These are phyloP conservation scores for Pseudocercospora ulei DNA, from an alignment of 2,329 filamentous ascomycete genomes.

Conservation along the genomic window DNA sequence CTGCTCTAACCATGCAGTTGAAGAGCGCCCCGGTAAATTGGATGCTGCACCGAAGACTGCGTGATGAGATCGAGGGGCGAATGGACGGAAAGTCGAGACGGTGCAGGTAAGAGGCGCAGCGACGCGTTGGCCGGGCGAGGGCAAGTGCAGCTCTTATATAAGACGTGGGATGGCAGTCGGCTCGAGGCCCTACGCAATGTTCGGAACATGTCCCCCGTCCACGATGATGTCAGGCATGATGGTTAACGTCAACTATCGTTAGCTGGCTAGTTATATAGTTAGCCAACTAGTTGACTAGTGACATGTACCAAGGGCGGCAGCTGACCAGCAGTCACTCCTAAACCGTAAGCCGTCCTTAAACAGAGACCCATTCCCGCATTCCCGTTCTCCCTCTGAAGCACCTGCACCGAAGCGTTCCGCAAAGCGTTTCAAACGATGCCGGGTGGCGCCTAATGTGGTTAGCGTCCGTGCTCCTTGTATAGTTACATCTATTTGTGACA, in stretches of 20 bases:
- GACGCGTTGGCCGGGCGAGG: conserved; percentile 1
- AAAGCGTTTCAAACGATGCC: too few species aligned
- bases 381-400: too few species aligned
- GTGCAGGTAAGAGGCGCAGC: conserved; percentile 1
- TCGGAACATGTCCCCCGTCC: too few species aligned
- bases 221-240: too few species aligned
- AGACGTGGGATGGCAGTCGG: conserved; percentile 5
- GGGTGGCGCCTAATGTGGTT: not conserved
- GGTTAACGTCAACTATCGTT: too few species aligned
- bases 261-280: too few species aligned
- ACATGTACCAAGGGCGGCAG: too few species aligned
- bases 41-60: conserved; percentile 1
- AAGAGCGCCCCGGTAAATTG: not conserved
- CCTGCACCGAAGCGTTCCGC: too few species aligned
- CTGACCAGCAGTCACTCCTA: too few species aligned
- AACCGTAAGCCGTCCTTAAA: too few species aligned
- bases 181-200: conserved; percentile 1
- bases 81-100: conserved; percentile 7
- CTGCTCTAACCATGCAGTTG: conserved; percentile 4
- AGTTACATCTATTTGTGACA: not conserved
- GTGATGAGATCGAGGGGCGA: not conserved
- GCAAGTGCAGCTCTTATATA: conserved; percentile 8
- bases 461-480: not conserved
- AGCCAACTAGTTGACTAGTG: too few species aligned
- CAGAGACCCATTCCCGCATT: too few species aligned